These are phyloP conservation scores for Tolypocladium capitatum DNA, from an alignment of 2,329 filamentous ascomycete genomes.

Conservation along the genomic window DNA sequence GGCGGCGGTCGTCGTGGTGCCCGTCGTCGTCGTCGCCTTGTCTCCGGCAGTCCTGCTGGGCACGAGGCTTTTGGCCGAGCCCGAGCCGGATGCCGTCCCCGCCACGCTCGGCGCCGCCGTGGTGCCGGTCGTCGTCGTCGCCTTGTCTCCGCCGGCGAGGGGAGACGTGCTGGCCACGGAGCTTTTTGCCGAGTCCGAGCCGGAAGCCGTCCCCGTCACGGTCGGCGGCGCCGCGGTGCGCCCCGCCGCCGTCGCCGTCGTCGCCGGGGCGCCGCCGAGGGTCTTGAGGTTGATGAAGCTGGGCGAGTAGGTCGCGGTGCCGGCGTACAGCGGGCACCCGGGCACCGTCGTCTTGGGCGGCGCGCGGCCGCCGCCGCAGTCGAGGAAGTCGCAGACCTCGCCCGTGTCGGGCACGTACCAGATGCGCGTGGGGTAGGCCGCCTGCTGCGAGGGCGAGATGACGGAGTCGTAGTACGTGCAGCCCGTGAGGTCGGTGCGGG, in stretches of 20 bases:
- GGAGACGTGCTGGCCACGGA: background rate
- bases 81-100: background rate
- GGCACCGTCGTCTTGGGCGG: slow-evolving; percentile 50
- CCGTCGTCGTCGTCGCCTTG: slow-evolving; percentile 11
- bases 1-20: slow-evolving; percentile 31
- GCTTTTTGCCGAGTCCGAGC: background rate
- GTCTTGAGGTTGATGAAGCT: slow-evolving; percentile 28
- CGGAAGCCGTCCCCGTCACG: background rate
- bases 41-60: background rate
- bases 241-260: background rate
- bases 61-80: background rate
- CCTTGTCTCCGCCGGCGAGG: background rate
- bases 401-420: slow-evolving; percentile 51
- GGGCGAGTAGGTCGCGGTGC: slow-evolving; percentile 41
- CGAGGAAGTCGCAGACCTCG: slow-evolving; percentile 49
- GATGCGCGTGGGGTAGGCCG: slow-evolving; percentile 31
- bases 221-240: background rate
- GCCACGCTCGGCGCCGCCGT: slow-evolving; percentile 1
- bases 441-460: slow-evolving; percentile 13
- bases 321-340: slow-evolving; percentile 42
- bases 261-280: too few species aligned
- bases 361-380: slow-evolving; percentile 55
- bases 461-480: slow-evolving; percentile 28
- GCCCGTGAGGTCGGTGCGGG: slow-evolving; percentile 31
- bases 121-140: background rate